Percentiles rank a stretch among this genome's conserved stretches.
phyloP scores from a whole-genome alignment of 768 basidiomycete genomes.

The Russula abietina region DNA sequence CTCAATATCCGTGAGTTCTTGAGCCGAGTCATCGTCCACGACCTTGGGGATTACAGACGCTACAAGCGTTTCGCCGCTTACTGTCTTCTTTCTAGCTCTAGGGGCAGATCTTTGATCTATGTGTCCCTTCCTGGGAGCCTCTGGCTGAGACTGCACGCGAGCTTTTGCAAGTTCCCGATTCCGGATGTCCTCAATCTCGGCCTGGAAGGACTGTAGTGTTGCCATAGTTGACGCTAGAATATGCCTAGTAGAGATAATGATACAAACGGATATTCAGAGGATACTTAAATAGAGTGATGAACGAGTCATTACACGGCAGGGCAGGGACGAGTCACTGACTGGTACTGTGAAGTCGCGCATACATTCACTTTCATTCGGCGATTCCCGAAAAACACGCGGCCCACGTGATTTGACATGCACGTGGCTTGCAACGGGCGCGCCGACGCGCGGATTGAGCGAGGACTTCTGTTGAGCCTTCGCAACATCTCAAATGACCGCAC shows the following conservation, averaged over 20 bases:
- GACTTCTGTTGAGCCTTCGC: not conserved
- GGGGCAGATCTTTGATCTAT: conserved; percentile 11
- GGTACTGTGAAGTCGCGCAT: not conserved
- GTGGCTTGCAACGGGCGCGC: not conserved
- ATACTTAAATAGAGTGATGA: conserved; percentile 2
- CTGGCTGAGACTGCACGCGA: conserved; percentile 36
- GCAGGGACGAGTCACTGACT: not conserved
- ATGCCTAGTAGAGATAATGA: not conserved
- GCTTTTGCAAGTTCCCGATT: conserved; percentile 62
- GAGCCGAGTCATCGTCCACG: conserved; percentile 1
- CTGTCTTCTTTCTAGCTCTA: conserved; percentile 9
- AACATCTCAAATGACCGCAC: conserved; percentile 16
- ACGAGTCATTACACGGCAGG: conserved; percentile 12
- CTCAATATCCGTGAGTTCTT: conserved; percentile 39
- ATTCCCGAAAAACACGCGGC: not conserved
- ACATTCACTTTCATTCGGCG: not conserved
- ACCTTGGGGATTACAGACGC: conserved; percentile 1
- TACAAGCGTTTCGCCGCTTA: conserved; percentile 1
- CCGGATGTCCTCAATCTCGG: conserved; percentile 72
- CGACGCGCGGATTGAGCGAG: not conserved
- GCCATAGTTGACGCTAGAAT: conserved; percentile 15
- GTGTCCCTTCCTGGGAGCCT: conserved; percentile 22
- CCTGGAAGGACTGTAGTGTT: conserved; percentile 57
- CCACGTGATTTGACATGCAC: not conserved
- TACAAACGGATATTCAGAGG: not conserved